Conservation (phyloP, 2,329 filamentous ascomycete genomes). For the Diaporthe citri region DNA sequence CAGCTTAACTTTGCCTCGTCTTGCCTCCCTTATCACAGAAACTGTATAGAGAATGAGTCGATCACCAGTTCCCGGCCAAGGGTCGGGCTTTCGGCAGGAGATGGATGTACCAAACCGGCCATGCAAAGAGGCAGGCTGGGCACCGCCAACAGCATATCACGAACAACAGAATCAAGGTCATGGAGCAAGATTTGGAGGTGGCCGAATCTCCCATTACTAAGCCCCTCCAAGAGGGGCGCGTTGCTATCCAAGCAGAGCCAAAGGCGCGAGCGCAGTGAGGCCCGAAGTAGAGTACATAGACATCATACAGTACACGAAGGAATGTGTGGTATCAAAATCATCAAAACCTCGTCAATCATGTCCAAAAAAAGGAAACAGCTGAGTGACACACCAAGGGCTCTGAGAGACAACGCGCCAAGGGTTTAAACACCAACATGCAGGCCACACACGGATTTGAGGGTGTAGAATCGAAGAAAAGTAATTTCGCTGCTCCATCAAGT, state of each 20-base stretch:
- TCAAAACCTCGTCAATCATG: conserved; percentile 46
- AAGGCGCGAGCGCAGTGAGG: conserved; percentile 43
- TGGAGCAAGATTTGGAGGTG: conserved; percentile 47
- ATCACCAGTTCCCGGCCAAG: too few species aligned
- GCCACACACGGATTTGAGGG: conserved; percentile 38
- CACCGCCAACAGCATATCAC: neutral
- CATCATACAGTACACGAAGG: conserved; percentile 41
- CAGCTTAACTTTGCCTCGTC: too few species aligned
- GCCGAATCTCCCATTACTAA: conserved; percentile 55
- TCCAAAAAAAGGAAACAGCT: conserved; percentile 31
- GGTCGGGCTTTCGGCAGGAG: too few species aligned
- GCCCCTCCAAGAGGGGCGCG: conserved; percentile 49
- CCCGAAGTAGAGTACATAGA: conserved; percentile 37
- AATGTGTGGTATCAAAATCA: conserved; percentile 38
- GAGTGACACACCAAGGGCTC: conserved; percentile 32
- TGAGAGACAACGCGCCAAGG: conserved; percentile 42
- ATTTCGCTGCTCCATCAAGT: conserved; percentile 39
- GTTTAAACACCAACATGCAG: conserved; percentile 41
- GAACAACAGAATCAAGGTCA: neutral
- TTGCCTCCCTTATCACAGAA: too few species aligned
- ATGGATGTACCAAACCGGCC: neutral
- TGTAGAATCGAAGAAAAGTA: conserved; percentile 33
- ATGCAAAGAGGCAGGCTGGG: neutral
- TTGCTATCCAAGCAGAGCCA: conserved; percentile 44
- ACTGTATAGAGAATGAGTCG: neutral